These are phyloP conservation scores for Leccinum uliginosum DNA, from an alignment of 768 basidiomycete genomes.

Conservation along the genomic window DNA sequence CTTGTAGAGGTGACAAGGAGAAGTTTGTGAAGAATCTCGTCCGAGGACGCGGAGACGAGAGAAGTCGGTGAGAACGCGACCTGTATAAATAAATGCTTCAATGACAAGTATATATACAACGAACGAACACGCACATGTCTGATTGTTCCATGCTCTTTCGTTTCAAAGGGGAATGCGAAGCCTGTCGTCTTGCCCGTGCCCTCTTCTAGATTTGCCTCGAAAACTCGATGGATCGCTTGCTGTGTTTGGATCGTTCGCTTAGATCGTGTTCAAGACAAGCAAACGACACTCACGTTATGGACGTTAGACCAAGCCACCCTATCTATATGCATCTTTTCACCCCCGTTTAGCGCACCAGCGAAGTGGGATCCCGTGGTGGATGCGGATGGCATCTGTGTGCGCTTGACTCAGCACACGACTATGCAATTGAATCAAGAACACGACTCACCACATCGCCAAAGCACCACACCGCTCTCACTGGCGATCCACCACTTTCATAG, in stretches of 20 bases:
- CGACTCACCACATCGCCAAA: slow-evolving; percentile 50
- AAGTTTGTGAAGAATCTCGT: slow-evolving; percentile 36
- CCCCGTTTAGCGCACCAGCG: slow-evolving; percentile 48
- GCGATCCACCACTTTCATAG: slow-evolving; percentile 37
- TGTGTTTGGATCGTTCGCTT: slow-evolving; percentile 23
- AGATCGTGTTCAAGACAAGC: background rate
- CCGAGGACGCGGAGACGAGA: slow-evolving; percentile 30
- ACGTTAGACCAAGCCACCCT: slow-evolving; percentile 65
- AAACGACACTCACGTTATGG: slow-evolving; percentile 42
- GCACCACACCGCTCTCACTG: slow-evolving; percentile 44
- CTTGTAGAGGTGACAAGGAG: slow-evolving; percentile 69
- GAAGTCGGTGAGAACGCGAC: slow-evolving; percentile 47
- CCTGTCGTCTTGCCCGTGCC: slow-evolving; percentile 46
- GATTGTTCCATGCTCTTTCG: slow-evolving; percentile 62
- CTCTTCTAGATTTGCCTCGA: slow-evolving; percentile 43
- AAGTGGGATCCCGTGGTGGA: slow-evolving; percentile 49
- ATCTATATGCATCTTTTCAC: slow-evolving; percentile 51
- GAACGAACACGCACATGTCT: slow-evolving; percentile 45
- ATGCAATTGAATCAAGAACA: background rate
- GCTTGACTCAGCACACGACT: background rate
- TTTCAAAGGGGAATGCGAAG: slow-evolving; percentile 63
- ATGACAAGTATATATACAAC: background rate
- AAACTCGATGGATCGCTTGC: slow-evolving; percentile 53
- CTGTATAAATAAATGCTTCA: slow-evolving; percentile 27
- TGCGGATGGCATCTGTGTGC: slow-evolving; percentile 37